Evolutionary conservation across 306 rosid genomes (phyloP).

Genomic region (Cyclanthera cordifolia): DNA sequence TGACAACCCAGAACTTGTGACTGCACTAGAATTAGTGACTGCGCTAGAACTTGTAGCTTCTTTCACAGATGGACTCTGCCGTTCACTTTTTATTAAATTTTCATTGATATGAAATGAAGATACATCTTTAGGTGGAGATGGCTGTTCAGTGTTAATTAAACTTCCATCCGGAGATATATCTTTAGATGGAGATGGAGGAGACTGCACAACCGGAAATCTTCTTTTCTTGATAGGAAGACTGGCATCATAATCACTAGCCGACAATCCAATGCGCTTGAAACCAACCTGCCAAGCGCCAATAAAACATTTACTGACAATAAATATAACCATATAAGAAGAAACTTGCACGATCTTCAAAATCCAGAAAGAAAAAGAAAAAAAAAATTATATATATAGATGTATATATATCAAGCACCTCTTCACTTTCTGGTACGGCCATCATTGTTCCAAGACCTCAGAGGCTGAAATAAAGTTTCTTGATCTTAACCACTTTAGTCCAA

Average conservation of each 20-base stretch:
- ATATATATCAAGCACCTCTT: background rate
- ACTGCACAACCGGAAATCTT: constrained; percentile 40
- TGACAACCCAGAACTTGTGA: constrained; percentile 35
- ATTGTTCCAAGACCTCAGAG: background rate
- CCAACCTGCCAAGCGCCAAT: constrained; percentile 56
- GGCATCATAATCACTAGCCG: constrained; percentile 59
- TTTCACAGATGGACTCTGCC: constrained; percentile 36
- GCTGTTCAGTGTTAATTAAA: no score
- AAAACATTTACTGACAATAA: constrained; percentile 22
- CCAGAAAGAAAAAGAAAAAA: background rate
- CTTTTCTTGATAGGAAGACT: constrained; percentile 95
- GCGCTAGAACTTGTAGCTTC: constrained; percentile 31
- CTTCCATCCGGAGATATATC: no score
- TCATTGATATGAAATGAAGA: constrained; percentile 23
- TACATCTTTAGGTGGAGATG: constrained; percentile 34
- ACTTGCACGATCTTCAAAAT: background rate
- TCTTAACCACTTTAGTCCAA: background rate
- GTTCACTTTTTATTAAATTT: constrained; percentile 30
- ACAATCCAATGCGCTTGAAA: constrained; percentile 51
- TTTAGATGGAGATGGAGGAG: constrained; percentile 17
- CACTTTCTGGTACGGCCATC: background rate
- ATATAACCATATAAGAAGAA: constrained; percentile 2
- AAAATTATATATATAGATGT: no score
- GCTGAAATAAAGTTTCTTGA: background rate
- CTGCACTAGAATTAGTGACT: constrained; percentile 33